Evolutionary conservation across 1,284 basidiomycete species (phyloP), one percentile per base, ranked within the genome.

Genomic region (Fistulinella staudtii): DNA sequence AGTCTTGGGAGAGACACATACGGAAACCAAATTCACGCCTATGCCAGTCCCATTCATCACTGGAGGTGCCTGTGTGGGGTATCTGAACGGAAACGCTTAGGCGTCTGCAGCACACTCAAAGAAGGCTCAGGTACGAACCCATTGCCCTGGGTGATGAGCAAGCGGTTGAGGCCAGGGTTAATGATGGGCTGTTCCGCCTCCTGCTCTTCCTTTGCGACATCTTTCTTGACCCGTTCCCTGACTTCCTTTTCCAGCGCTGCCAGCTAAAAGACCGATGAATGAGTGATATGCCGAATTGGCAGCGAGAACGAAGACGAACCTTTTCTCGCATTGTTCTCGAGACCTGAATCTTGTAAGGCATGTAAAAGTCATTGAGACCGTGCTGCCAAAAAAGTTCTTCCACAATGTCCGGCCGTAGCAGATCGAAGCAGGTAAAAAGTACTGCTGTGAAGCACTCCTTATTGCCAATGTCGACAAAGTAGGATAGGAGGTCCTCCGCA

Each of bases 391-490:
- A 90, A 30, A 96, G 71, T 68, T 98, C 95, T 68, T 94, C 89
- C 25, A 97, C 91, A 46, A 94, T 72, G 65, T 99, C 96, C 1
- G 92, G 79, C 31, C 90, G 81, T 42, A 99, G 71, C 11, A 97
- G 75, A 67, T 99, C 94, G 71, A 94, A 99, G 72, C 91, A 95
- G 30, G 89, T 79, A 59, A 83, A 97, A 29, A 97, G 78, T 56
- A 89, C 76, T 1, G 92, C 93, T 0, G 93, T 86, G 67, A 96
- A 98, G 67, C 92, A 95, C 67, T 99, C 96, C 72, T 93, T 95
- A 77, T 95, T 96, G 30, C 96, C 96, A 52, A 99, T 96, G 64
- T 93, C 89, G 53, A 97, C 92, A 62, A 93, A 94, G 72, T 94
- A 99, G 8, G 83, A 84, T 17, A 97, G 74, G 14, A 99, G 74